Evolutionary conservation across 352 stramenopile species (phyloP).

Genomic region (Hyaloperonospora arabidopsidis): DNA sequence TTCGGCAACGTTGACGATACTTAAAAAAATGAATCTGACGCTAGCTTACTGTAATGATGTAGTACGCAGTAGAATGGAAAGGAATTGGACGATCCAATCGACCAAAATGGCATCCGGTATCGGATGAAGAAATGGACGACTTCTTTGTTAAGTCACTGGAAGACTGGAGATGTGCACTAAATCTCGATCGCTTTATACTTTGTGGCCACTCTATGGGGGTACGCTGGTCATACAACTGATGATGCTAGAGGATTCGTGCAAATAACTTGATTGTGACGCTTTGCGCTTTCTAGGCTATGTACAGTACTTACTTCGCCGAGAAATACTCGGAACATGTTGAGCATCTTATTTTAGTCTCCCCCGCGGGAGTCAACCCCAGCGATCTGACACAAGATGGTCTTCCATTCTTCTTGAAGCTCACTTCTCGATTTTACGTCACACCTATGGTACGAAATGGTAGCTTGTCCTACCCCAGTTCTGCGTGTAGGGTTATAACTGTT

Average conservation of each 20-base stretch:
- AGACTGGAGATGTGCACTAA: conserved; percentile 50
- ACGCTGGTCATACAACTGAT: conserved; percentile 15
- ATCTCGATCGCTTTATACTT: conserved; percentile 71
- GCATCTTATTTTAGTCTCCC: conserved; percentile 70
- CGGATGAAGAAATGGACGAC: conserved; percentile 59
- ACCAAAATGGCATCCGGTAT: conserved; percentile 50
- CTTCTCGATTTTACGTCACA: conserved; percentile 45
- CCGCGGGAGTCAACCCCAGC: conserved; percentile 50
- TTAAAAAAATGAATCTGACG: not conserved
- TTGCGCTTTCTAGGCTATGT: conserved; percentile 42
- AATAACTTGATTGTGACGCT: not conserved
- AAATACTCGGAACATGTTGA: conserved; percentile 66
- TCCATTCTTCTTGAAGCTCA: conserved; percentile 35
- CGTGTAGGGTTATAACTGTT: not conserved
- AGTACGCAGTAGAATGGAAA: conserved; percentile 82
- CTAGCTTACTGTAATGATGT: conserved; percentile 1
- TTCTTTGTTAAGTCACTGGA: conserved; percentile 80
- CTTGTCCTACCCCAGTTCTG: not conserved
- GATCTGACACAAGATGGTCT: conserved; percentile 32
- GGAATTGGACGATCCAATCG: conserved; percentile 68
- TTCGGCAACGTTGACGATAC: not conserved
- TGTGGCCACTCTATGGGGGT: conserved; percentile 78
- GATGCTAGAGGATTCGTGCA: conserved; percentile 3
- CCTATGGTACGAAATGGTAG: conserved; percentile 45
- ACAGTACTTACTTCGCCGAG: conserved; percentile 67